Evolutionary conservation across 1,139 yeast species (phyloP), one percentile per base, ranked within the genome.

Genomic region (Pichia sp.): DNA sequence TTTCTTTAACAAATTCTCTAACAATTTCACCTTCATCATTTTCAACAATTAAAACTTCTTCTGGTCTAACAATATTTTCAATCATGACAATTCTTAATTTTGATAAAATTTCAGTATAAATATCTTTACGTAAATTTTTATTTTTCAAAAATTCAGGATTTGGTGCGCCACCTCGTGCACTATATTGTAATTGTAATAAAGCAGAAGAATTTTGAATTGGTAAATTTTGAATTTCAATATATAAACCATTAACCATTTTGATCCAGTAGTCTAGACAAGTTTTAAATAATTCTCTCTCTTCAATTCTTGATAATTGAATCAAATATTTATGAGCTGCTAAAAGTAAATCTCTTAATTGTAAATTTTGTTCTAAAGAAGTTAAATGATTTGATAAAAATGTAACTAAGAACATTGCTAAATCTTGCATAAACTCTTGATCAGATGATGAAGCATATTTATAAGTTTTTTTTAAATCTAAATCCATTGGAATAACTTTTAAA

Each of bases 21-120:
- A 93, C 98, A 62, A 91, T 91, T 66, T 91, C 98, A 51, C 98
- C 98, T 68, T 91, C 99, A 63, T 91, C 99, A 60, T 91, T 91
- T 64, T 93, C 98, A 39, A 89, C 96, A 65, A 91, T 78, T 48
- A 91, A 72, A 41, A 89, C 97, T 67, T 91, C 99, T 65, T 91
- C 98, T 1, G 99, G 99, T 62, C 95, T 80, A 2, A 87, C 98
- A 98, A 91, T 93, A 58, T 86, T 85, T 64, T 89, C 97, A 56
- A 91, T 91, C 61, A 91, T 83, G 16, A 93, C 95, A 50, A 84
- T 70, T 64, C 98, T 78, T 54, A 93, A 72, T 58, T 79, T 81
- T 4, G 95, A 80, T 54, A 93, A 73, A 29, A 91, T 71, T 29
- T 75, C 75, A 15, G 78, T 70, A 60, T 91, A 91, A 45, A 76